Percentiles rank a stretch among this genome's conserved stretches.
phyloP scores from a whole-genome alignment of 495 filamentous ascomycete species.

The Letharia columbiana region DNA sequence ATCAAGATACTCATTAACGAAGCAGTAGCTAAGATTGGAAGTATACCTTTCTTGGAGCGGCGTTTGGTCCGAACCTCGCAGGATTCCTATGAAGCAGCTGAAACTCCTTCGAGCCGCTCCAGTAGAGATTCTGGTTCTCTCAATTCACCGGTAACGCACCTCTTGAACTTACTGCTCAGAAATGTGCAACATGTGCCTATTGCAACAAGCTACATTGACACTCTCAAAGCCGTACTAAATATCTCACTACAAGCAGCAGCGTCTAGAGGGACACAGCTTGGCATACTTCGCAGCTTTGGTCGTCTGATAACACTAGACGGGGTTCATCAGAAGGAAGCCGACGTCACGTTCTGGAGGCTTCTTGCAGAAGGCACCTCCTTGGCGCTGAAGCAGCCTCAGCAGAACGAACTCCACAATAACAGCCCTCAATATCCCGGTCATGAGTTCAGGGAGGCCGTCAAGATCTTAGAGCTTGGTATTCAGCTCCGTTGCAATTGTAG shows the following conservation, averaged over 20 bases:
- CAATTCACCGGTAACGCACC: constrained; percentile 21
- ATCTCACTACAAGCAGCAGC: constrained; percentile 23
- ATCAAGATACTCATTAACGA: constrained; percentile 51
- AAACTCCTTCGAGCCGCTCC: constrained; percentile 44
- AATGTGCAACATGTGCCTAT: not conserved
- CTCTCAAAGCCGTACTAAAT: constrained; percentile 16
- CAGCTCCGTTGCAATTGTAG: constrained; percentile 33
- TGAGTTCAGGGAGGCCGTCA: constrained; percentile 63
- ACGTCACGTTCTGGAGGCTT: constrained; percentile 31
- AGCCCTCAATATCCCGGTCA: constrained; percentile 19
- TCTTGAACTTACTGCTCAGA: constrained; percentile 20
- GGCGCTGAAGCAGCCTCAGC: constrained; percentile 20
- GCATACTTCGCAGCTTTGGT: constrained; percentile 37
- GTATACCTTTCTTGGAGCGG: constrained; percentile 72
- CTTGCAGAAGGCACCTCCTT: constrained; percentile 31
- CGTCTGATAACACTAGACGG: constrained; percentile 23
- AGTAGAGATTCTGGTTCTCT: constrained; percentile 10
- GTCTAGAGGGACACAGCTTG: constrained; percentile 39
- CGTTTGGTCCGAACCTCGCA: constrained; percentile 41
- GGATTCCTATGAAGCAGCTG: constrained; percentile 37
- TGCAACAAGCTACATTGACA: constrained; percentile 4
- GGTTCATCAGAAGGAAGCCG: not conserved
- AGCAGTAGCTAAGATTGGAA: constrained; percentile 57
- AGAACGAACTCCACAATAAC: constrained; percentile 8
- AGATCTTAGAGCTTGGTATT: constrained; percentile 56